Evolutionary conservation across 176 grass and related monocot species (phyloP), one percentile per base, ranked within the genome.

Genomic region (Dactylis glomerata): DNA sequence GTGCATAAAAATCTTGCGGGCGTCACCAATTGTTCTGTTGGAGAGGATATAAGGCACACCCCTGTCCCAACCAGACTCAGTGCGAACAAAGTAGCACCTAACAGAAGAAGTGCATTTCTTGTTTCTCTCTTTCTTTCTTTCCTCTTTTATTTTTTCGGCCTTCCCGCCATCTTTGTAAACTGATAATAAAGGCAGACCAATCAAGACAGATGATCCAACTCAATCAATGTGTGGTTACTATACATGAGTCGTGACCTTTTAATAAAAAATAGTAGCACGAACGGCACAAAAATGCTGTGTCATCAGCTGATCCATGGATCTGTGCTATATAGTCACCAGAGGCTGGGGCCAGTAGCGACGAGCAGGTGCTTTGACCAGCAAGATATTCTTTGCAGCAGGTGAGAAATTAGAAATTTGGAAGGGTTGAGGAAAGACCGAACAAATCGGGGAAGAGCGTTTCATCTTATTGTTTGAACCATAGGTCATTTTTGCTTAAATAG

Each of bases 141-240:
- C 40, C 7, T 55, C 77, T 83, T 86, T 91, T 61, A 65, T 82
- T 78, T 67, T 97, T 26, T 86, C 54, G 4, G 36, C 78, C 67
- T 92, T 97, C 26, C 95, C 92, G 47, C 95, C 92, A 87, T 91
- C 92, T 58, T 97, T 97, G 76, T 75, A 87, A 90, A 97, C 92
- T 94, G 31, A 10, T 13, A 69, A 40, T 28, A 47, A 73, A 73
- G 41, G 62, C 3, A 2, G 9, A 40, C 37, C 26, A 61, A 24
- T 59, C 14, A 75, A 75, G 28, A 5, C 15, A 4, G 26, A 83
- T 83, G 38, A 83, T 75, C 55, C 51, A 72, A 72, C 4, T 22
- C 1, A 31, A 78, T 54, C 10, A 63, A 67, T 7, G 5, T 79
- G 40, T 5, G 73, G 52, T 41, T 86, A 68, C 36, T 31, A 47